phyloP scores from a whole-genome alignment of 495 filamentous ascomycete genomes.

The Penicillium roqueforti region DNA sequence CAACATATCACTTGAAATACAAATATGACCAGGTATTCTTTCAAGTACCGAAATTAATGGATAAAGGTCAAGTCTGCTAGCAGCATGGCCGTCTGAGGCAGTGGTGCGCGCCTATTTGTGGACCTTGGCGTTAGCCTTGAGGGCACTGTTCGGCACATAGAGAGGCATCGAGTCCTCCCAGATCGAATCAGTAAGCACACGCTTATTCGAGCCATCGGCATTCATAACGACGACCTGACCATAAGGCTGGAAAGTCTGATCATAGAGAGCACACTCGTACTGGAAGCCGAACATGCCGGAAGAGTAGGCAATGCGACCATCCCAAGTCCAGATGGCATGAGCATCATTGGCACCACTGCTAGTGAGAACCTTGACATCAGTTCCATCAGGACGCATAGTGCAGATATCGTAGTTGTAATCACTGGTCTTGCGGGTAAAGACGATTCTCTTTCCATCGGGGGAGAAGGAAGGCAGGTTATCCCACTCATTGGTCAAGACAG shows the following conservation, averaged over 20 bases:
- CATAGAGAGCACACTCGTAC: slow-evolving; percentile 31
- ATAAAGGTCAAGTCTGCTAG: background rate
- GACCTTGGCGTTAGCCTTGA: background rate
- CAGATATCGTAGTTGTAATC: slow-evolving; percentile 34
- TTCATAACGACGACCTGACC: slow-evolving; percentile 35
- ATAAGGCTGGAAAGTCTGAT: slow-evolving; percentile 36
- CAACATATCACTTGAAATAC: background rate
- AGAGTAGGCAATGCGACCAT: slow-evolving; percentile 32
- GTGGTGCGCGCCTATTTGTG: background rate
- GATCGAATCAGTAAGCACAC: slow-evolving; percentile 27
- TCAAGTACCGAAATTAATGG: background rate
- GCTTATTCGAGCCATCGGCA: slow-evolving; percentile 29
- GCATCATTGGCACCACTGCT: slow-evolving; percentile 38
- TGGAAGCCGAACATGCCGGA: slow-evolving; percentile 34
- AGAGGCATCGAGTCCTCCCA: slow-evolving; percentile 38
- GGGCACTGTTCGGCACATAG: slow-evolving; percentile 5
- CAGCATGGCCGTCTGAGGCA: background rate
- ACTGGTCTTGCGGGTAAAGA: slow-evolving; percentile 30
- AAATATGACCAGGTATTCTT: background rate
- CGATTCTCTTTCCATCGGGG: slow-evolving; percentile 24
- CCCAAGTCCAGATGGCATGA: slow-evolving; percentile 38
- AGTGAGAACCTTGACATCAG: slow-evolving; percentile 29
- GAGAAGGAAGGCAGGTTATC: slow-evolving; percentile 34
- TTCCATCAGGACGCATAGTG: slow-evolving; percentile 37
- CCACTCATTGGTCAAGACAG: slow-evolving; percentile 23